Conservation (phyloP, 495 filamentous ascomycete genomes). For the Penicillium coprophilum region DNA sequence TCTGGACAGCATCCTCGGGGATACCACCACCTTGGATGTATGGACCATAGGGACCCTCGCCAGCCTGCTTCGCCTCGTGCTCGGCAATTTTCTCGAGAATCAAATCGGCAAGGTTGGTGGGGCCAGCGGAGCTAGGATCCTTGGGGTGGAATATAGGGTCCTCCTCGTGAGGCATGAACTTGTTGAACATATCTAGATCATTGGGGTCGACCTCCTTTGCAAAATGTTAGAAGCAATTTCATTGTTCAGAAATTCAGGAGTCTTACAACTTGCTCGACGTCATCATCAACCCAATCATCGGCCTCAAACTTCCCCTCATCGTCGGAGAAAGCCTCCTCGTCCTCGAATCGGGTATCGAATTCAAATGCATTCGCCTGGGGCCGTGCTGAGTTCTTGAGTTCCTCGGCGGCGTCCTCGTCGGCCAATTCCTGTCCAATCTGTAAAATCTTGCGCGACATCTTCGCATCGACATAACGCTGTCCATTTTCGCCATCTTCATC, state of each 20-base stretch:
- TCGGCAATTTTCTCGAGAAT: conserved; percentile 93
- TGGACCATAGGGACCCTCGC: conserved; percentile 31
- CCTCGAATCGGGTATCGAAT: conserved; percentile 59
- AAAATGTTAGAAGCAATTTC: conserved; percentile 13
- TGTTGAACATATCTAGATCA: conserved; percentile 86
- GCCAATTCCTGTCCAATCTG: conserved; percentile 79
- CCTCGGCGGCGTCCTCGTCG: conserved; percentile 67
- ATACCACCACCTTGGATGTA: conserved; percentile 48
- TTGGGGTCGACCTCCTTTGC: conserved; percentile 80
- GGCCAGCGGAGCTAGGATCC: conserved; percentile 44
- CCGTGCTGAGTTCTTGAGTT: conserved; percentile 23
- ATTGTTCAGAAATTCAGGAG: neutral
- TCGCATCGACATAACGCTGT: conserved; percentile 77
- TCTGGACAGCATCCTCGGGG: conserved; percentile 77
- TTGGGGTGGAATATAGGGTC: conserved; percentile 52
- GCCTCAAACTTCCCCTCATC: conserved; percentile 58
- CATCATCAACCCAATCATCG: conserved; percentile 61
- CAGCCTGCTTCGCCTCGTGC: conserved; percentile 70
- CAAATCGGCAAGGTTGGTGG: conserved; percentile 84
- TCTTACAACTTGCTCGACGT: conserved; percentile 70
- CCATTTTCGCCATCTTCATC: conserved; percentile 61
- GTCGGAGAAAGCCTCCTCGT: conserved; percentile 50
- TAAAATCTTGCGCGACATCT: conserved; percentile 82
- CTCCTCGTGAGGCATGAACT: conserved; percentile 69
- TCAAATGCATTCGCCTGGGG: conserved; percentile 60